Base-by-base conservation (phyloP, 805 yeast species). In the Nakazawaea pomicola region DNA sequence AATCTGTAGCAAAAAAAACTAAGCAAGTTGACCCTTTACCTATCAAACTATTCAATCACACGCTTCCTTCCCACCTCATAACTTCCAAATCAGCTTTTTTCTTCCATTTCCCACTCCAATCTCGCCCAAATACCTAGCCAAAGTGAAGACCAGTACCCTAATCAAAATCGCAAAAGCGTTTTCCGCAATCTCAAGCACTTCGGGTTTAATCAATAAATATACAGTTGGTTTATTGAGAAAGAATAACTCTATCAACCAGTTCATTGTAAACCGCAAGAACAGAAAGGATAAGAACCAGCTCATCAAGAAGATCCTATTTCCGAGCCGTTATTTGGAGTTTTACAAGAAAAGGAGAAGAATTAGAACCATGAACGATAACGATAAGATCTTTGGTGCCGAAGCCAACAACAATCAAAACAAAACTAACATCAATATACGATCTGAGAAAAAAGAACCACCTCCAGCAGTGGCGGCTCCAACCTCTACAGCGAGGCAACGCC, bases 401-500 rank as follows among this genome's bases (percentile, higher is more conserved):
- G n/a, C n/a, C n/a, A n/a, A n/a, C 27, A 27, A 19, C 18, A 15
- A 14, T 25, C 14, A 29, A 12, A 20, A 10, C 25, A 23, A 23
- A 8, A 23, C 7, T 23, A 32, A 32, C 24, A 32, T 3, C 14
- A 32, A 32, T 32, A 16, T 18, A n/a, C 20, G 23, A 14, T 8
- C 33, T n/a, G n/a, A n/a, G n/a, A n/a, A n/a, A n/a, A 36, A 15
- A 9, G 33, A 28, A 9, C 19, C 39, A n/a, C 12, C 36, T n/a
- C 25, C 30, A 6, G 24, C 35, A 17, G 8, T 25, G 4, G n/a
- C n/a, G n/a, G n/a, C n/a, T n/a, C n/a, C n/a, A n/a, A n/a, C n/a
- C n/a, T n/a, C n/a, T n/a, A n/a, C n/a, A 27, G 38, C 43, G 38
- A 34, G 36, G 43, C 43, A 28, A 29, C 38, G 35, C 35, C 34